Evolutionary conservation across 441 rosid genomes (phyloP).

Genomic region (Manihot esculenta): DNA sequence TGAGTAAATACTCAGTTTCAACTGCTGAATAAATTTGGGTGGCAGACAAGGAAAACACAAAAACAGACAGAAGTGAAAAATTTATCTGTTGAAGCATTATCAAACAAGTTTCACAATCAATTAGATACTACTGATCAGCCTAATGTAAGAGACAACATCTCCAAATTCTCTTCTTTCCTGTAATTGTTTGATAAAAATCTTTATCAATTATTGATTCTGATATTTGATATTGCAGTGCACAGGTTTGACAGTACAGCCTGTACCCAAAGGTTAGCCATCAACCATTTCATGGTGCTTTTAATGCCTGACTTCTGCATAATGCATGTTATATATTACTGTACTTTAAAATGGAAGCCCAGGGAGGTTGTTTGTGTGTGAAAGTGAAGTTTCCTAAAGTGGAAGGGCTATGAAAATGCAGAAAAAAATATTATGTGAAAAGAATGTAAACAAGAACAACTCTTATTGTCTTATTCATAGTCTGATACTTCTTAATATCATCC

Average conservation of each 20-base stretch:
- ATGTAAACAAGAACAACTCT: background rate
- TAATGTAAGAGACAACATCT: constrained; percentile 37
- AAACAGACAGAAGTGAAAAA: constrained; percentile 29
- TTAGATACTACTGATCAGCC: constrained; percentile 32
- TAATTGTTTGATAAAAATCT: background rate
- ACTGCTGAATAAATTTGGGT: constrained; percentile 11
- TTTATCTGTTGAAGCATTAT: constrained; percentile 28
- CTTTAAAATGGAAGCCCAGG: background rate
- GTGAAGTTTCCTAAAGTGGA: background rate
- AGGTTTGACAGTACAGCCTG: constrained; percentile 34
- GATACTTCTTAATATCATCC: background rate
- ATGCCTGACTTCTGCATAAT: constrained; percentile 6
- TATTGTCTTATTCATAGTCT: background rate
- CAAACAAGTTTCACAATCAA: constrained; percentile 30
- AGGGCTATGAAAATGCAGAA: background rate
- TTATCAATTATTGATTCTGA: constrained; percentile 14
- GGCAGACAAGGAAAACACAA: constrained; percentile 21
- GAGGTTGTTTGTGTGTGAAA: background rate
- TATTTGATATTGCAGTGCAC: constrained; percentile 44
- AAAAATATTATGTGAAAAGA: background rate
- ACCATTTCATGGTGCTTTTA: background rate
- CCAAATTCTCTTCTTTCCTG: background rate
- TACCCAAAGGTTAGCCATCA: constrained; percentile 46
- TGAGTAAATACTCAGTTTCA: background rate
- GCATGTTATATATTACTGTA: background rate